These are phyloP conservation scores for Ehretia macrophylla DNA, from an alignment of 257 asterid species.

Conservation along the genomic window DNA sequence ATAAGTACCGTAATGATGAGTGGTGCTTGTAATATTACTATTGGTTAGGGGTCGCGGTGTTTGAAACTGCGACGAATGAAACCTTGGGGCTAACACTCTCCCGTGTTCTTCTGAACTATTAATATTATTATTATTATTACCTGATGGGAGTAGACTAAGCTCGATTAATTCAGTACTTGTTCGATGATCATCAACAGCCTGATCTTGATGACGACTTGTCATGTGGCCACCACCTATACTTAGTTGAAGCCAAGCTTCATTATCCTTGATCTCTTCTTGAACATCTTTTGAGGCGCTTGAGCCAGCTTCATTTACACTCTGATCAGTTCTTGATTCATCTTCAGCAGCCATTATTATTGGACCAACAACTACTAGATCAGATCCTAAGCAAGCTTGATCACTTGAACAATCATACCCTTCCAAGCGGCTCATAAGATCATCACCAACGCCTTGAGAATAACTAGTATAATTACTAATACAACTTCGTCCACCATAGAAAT, in stretches of 20 bases:
- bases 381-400: conserved; percentile 22
- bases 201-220: not conserved
- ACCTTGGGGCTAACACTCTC: conserved; percentile 5
- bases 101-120: conserved; percentile 4
- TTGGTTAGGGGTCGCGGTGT: conserved; percentile 19
- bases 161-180: conserved; percentile 32
- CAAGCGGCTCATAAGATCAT: conserved; percentile 26
- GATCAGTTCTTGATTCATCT: conserved; percentile 35
- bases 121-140: not conserved
- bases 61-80: conserved; percentile 19
- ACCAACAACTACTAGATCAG: conserved; percentile 28
- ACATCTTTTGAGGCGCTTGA: conserved; percentile 25
- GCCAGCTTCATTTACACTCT: conserved; percentile 22
- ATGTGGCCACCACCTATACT: conserved; percentile 45
- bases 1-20: conserved; percentile 1
- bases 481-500: conserved; percentile 16
- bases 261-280: conserved; percentile 20
- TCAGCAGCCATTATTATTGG: conserved; percentile 51
- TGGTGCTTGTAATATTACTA: not conserved
- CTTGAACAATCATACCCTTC: conserved; percentile 26
- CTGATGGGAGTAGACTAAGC: conserved; percentile 54
- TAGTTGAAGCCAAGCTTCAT: conserved; percentile 53
- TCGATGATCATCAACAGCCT: not conserved
- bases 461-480: conserved; percentile 1
- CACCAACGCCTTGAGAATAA: conserved; percentile 25